Conservation (phyloP, 169 alveolate genomes). For the Eimeria necatrix region DNA sequence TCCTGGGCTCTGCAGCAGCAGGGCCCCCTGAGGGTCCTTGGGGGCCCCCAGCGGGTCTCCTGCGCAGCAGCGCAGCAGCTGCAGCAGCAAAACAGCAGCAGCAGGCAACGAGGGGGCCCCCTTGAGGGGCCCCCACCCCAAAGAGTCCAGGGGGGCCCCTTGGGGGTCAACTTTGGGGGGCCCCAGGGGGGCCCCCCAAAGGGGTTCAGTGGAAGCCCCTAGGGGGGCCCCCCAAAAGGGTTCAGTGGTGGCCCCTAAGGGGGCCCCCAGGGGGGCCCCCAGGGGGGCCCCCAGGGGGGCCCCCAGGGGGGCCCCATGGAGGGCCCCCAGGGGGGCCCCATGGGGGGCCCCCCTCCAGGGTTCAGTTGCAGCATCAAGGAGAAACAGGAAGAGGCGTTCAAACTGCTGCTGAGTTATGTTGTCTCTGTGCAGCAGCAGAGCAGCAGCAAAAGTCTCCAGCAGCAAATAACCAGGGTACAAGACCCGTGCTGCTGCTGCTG, state of each 20-base stretch:
- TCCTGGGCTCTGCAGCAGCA: conserved; percentile 20
- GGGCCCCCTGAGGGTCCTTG: background rate
- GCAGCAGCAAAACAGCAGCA: conserved; percentile 46
- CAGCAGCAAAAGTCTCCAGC: conserved; percentile 48
- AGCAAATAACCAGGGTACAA: background rate
- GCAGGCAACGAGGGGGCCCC: conserved; percentile 3
- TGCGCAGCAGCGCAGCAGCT: conserved; percentile 46
- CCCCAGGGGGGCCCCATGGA: too few species aligned
- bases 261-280: too few species aligned
- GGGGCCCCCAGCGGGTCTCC: background rate
- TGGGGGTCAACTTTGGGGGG: too few species aligned
- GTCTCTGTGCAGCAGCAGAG: conserved; percentile 46
- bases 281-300: too few species aligned
- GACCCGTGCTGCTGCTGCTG: background rate
- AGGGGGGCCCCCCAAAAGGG: too few species aligned
- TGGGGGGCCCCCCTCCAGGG: background rate
- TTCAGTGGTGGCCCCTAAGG: too few species aligned
- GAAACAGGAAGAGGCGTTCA: background rate
- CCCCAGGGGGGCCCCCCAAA: too few species aligned
- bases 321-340: background rate
- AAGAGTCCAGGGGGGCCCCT: background rate
- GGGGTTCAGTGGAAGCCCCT: too few species aligned
- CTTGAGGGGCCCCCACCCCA: background rate
- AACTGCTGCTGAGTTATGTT: background rate
- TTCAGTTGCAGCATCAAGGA: conserved; percentile 26